These are phyloP conservation scores for Eleusine indica DNA, from an alignment of 176 grass and related monocot genomes.

Conservation along the genomic window DNA sequence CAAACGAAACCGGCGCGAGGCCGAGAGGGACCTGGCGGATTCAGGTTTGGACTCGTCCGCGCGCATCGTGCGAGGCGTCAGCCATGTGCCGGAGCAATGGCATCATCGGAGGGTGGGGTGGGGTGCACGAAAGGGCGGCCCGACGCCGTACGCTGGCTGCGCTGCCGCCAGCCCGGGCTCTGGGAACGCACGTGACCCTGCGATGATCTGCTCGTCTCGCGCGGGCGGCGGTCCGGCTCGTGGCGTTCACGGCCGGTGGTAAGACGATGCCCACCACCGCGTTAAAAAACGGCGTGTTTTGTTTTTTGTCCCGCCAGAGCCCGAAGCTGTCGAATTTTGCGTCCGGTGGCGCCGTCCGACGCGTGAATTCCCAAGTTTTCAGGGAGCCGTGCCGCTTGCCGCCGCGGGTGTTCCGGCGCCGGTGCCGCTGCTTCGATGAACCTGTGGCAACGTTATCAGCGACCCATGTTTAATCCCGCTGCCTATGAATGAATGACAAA, in stretches of 20 bases:
- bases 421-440: not conserved
- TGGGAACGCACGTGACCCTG: not conserved
- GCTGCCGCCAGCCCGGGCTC: not conserved
- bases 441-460: not conserved
- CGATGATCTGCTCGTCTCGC: not conserved
- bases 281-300: not conserved
- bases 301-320: not conserved
- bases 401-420: not conserved
- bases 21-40: not conserved
- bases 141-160: not conserved
- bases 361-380: not conserved
- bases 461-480: not conserved
- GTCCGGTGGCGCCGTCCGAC: not conserved
- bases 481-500: not conserved
- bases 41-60: not conserved
- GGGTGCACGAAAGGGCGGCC: not conserved
- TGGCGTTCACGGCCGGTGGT: not conserved
- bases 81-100: constrained; percentile 2
- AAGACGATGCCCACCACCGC: not conserved
- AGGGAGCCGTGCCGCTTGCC: not conserved
- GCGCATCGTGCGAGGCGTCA: not conserved
- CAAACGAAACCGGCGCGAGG: not conserved
- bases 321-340: not conserved
- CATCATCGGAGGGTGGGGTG: not conserved
- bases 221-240: not conserved